Evolutionary conservation across 2,329 filamentous ascomycete genomes (phyloP).

Genomic region (Diaporthe ampelina): DNA sequence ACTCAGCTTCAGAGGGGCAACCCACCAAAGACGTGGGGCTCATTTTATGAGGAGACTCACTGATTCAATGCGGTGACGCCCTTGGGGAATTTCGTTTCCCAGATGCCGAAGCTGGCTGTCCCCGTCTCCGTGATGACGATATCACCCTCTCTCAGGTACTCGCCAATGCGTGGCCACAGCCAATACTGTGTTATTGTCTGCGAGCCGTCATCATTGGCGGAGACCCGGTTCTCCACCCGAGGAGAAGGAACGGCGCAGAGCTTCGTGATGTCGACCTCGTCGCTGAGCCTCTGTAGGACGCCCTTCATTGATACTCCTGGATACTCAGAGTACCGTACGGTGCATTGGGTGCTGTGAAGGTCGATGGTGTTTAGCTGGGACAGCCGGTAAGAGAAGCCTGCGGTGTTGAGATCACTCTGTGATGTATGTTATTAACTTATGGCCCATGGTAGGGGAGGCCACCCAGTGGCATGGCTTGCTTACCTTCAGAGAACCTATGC

Average conservation of each 20-base stretch:
- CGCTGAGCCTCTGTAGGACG: slow-evolving; percentile 79
- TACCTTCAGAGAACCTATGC: slow-evolving; percentile 74
- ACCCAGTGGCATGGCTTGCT: slow-evolving; percentile 24
- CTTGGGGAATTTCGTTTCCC: slow-evolving; percentile 84
- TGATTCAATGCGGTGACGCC: slow-evolving; percentile 86
- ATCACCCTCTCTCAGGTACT: slow-evolving; percentile 80
- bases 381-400: slow-evolving; percentile 85
- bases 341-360: slow-evolving; percentile 81
- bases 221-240: slow-evolving; percentile 65
- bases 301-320: slow-evolving; percentile 83
- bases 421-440: neutral
- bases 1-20: neutral
- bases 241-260: slow-evolving; percentile 70
- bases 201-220: slow-evolving; percentile 55
- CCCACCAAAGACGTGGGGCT: too few species aligned
- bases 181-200: slow-evolving; percentile 75
- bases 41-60: slow-evolving; percentile 23
- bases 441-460: neutral
- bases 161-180: slow-evolving; percentile 83
- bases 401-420: slow-evolving; percentile 84
- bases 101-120: slow-evolving; percentile 89
- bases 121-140: slow-evolving; percentile 90
- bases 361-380: slow-evolving; percentile 84
- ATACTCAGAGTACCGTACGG: slow-evolving; percentile 84
- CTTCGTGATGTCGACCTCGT: slow-evolving; percentile 68